Percentiles rank a stretch among this genome's conserved stretches.
Evolutionary conservation across 2,329 filamentous ascomycete genomes (phyloP).

Genomic region (Nigrograna mackinnonii): DNA sequence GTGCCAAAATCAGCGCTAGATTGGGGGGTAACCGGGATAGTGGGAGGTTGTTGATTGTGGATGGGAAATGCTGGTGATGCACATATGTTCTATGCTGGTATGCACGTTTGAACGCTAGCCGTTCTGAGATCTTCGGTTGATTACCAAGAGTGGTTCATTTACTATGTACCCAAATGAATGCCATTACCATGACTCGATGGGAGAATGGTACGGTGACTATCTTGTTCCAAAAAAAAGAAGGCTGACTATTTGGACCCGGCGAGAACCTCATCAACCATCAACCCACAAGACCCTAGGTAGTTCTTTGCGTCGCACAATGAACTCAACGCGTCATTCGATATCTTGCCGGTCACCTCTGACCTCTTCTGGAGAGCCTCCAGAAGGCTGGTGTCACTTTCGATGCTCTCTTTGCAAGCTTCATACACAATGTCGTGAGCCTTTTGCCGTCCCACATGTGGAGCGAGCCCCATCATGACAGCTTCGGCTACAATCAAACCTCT

Average conservation of each 20-base stretch:
- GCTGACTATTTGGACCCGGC: conserved; percentile 29
- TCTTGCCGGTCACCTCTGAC: conserved; percentile 46
- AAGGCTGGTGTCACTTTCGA: conserved; percentile 48
- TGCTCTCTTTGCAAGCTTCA: conserved; percentile 55
- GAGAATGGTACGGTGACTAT: conserved; percentile 1
- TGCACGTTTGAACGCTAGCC: conserved; percentile 15
- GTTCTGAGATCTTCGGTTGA: conserved; percentile 15
- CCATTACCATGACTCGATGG: conserved; percentile 2
- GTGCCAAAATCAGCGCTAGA: conserved; percentile 10
- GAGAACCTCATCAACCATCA: conserved; percentile 40
- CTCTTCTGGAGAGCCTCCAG: conserved; percentile 48
- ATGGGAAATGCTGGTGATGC: conserved; percentile 8
- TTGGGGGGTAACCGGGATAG: conserved; percentile 22
- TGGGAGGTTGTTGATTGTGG: conserved; percentile 19
- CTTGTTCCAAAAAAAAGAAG: neutral
- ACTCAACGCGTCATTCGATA: conserved; percentile 52
- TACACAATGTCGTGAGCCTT: conserved; percentile 62
- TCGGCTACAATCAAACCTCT: conserved; percentile 60
- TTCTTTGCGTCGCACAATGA: conserved; percentile 60
- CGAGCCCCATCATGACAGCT: conserved; percentile 65
- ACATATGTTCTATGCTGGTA: conserved; percentile 16
- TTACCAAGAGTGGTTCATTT: conserved; percentile 1
- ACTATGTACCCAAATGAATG: conserved; percentile 10
- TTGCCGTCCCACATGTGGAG: conserved; percentile 56
- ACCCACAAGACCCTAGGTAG: conserved; percentile 43